These are phyloP conservation scores for Eremomyces bilateralis DNA, from an alignment of 495 filamentous ascomycete genomes.

Conservation along the genomic window DNA sequence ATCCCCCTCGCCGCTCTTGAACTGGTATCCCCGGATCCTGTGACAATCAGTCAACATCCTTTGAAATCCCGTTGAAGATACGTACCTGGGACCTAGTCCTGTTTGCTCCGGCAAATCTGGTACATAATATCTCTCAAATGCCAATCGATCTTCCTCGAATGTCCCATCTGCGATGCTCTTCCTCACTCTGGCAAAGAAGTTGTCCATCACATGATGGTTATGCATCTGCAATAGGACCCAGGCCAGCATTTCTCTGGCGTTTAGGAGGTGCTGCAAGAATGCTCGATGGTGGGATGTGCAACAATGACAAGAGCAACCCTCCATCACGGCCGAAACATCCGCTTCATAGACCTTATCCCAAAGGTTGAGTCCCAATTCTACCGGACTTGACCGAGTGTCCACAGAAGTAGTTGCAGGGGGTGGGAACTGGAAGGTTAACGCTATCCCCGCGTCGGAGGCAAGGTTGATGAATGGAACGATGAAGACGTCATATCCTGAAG, in stretches of 20 bases:
- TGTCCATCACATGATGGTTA: conserved; percentile 49
- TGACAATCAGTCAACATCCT: conserved; percentile 1
- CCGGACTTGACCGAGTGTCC: not conserved
- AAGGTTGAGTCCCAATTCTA: conserved; percentile 50
- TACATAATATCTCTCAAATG: conserved; percentile 43
- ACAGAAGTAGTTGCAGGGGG: not conserved
- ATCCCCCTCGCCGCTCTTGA: conserved; percentile 42
- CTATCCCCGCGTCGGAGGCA: conserved; percentile 69
- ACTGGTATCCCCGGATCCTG: conserved; percentile 67
- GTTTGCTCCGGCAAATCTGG: conserved; percentile 45
- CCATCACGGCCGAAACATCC: conserved; percentile 33
- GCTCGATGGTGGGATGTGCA: conserved; percentile 71
- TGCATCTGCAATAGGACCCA: conserved; percentile 88
- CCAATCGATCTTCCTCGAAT: conserved; percentile 35
- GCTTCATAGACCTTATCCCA: conserved; percentile 36
- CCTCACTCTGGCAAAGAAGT: conserved; percentile 54
- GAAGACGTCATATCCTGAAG: conserved; percentile 59
- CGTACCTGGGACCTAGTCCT: conserved; percentile 62
- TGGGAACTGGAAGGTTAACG: conserved; percentile 53
- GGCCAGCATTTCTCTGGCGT: conserved; percentile 83
- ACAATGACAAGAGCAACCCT: conserved; percentile 56
- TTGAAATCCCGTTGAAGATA: conserved; percentile 2
- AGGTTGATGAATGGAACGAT: conserved; percentile 48
- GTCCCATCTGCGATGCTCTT: conserved; percentile 32
- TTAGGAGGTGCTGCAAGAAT: conserved; percentile 67